Percentiles rank a stretch among this genome's conserved stretches.
Conservation (phyloP, 805 yeast species). For the Cyberlindnera petersonii region DNA sequence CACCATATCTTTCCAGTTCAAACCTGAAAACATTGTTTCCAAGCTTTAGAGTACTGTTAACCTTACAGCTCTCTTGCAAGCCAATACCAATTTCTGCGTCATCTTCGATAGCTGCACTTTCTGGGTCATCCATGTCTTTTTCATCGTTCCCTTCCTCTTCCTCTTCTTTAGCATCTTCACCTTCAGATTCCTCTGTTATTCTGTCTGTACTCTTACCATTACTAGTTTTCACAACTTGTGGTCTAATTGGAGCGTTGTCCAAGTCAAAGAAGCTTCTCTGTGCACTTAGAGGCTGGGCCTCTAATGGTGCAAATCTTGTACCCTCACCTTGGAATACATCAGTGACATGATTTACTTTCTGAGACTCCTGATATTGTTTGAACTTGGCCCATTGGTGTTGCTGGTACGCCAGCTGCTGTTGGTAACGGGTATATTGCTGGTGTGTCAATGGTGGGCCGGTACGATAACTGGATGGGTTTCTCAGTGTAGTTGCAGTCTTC, state of each 20-base stretch:
- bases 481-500: slow-evolving; percentile 22
- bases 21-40: slow-evolving; percentile 24
- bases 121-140: slow-evolving; percentile 28
- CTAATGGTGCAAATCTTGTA: slow-evolving; percentile 44
- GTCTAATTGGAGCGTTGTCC: slow-evolving; percentile 18
- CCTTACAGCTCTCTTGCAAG: slow-evolving; percentile 9
- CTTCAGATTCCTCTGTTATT: slow-evolving; percentile 17
- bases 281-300: slow-evolving; percentile 49
- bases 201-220: slow-evolving; percentile 5
- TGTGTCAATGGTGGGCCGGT: slow-evolving; percentile 23
- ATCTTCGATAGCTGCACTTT: slow-evolving; percentile 35
- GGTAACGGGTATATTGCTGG: slow-evolving; percentile 23
- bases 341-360: slow-evolving; percentile 34
- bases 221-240: slow-evolving; percentile 9
- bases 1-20: slow-evolving; percentile 18
- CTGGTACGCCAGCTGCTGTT: slow-evolving; percentile 25
- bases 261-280: slow-evolving; percentile 39
- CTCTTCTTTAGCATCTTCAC: slow-evolving; percentile 14
- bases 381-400: slow-evolving; percentile 28
- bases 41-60: slow-evolving; percentile 20
- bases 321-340: slow-evolving; percentile 48
- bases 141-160: slow-evolving; percentile 14
- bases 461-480: slow-evolving; percentile 17
- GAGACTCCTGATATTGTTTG: slow-evolving; percentile 23
- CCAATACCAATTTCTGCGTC: slow-evolving; percentile 27